Conservation (phyloP, 495 filamentous ascomycete genomes). For the Neurospora sp. region DNA sequence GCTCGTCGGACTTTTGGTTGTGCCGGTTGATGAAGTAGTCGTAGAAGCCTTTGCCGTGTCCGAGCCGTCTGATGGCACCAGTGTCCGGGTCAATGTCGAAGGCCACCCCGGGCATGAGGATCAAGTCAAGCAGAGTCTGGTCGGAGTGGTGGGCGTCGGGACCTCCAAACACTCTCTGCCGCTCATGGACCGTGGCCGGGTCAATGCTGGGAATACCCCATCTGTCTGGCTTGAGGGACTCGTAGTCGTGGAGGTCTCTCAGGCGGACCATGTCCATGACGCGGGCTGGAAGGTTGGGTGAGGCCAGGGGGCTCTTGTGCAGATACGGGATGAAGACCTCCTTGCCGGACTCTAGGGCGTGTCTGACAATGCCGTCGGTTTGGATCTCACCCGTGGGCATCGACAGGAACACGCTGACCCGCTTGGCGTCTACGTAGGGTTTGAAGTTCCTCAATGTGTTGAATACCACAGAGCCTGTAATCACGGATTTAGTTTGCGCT, state of each 20-base stretch:
- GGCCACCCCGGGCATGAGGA: constrained; percentile 89
- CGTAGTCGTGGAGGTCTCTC: constrained; percentile 61
- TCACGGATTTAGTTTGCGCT: constrained; percentile 1
- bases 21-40: constrained; percentile 81
- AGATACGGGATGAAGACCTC: constrained; percentile 87
- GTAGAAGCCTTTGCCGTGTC: constrained; percentile 96
- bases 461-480: constrained; percentile 48
- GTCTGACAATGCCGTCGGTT: constrained; percentile 66
- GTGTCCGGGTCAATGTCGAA: constrained; percentile 55
- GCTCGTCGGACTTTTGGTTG: constrained; percentile 32
- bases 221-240: constrained; percentile 59
- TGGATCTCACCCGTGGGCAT: constrained; percentile 82
- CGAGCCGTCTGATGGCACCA: constrained; percentile 57
- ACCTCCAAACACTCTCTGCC: constrained; percentile 62
- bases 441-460: constrained; percentile 42
- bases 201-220: constrained; percentile 89
- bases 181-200: constrained; percentile 45
- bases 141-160: constrained; percentile 38
- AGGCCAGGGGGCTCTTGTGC: constrained; percentile 43
- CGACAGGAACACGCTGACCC: constrained; percentile 80
- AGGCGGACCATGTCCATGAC: constrained; percentile 93
- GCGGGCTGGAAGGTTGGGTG: constrained; percentile 39
- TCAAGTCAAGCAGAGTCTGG: constrained; percentile 53
- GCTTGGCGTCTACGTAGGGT: constrained; percentile 57
- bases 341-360: constrained; percentile 71